Evolutionary conservation across 192 early-diverging fungal species (phyloP).

Genomic region (Geosiphon pyriformis): DNA sequence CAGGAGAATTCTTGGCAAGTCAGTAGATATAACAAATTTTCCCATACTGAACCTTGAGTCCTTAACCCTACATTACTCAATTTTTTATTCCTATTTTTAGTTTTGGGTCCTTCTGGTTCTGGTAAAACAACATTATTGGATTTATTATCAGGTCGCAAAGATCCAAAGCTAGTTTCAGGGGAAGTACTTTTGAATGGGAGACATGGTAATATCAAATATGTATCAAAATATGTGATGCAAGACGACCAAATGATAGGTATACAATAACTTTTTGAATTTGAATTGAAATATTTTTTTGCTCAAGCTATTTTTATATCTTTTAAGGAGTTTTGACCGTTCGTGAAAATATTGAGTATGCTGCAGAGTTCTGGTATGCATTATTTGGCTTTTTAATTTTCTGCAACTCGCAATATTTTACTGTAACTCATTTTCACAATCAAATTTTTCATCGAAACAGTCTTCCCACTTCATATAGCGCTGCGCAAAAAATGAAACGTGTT

Average conservation of each 20-base stretch:
- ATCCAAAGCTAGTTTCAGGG: conserved; percentile 50
- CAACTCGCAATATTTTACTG: background rate
- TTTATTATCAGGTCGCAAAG: conserved; percentile 64
- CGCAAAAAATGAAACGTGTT: conserved; percentile 45
- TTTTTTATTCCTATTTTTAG: conserved; percentile 16
- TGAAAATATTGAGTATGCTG: conserved; percentile 74
- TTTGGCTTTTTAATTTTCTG: background rate
- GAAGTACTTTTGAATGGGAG: conserved; percentile 47
- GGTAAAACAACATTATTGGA: conserved; percentile 89
- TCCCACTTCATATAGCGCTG: conserved; percentile 47
- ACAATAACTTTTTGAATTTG: background rate
- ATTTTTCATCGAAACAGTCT: conserved; percentile 70
- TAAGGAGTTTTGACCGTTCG: conserved; percentile 52
- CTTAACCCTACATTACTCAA: background rate
- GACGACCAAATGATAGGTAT: conserved; percentile 22
- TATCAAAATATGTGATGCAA: conserved; percentile 24
- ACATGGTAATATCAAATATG: conserved; percentile 18
- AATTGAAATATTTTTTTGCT: background rate
- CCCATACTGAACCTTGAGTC: background rate
- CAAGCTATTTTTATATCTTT: background rate
- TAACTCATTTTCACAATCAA: background rate
- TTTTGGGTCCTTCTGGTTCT: conserved; percentile 91
- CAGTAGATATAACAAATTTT: background rate
- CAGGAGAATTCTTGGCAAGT: conserved; percentile 22
- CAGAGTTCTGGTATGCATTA: conserved; percentile 56